These are phyloP conservation scores for Mycena vulgaris DNA, from an alignment of 768 basidiomycete genomes.

Conservation along the genomic window DNA sequence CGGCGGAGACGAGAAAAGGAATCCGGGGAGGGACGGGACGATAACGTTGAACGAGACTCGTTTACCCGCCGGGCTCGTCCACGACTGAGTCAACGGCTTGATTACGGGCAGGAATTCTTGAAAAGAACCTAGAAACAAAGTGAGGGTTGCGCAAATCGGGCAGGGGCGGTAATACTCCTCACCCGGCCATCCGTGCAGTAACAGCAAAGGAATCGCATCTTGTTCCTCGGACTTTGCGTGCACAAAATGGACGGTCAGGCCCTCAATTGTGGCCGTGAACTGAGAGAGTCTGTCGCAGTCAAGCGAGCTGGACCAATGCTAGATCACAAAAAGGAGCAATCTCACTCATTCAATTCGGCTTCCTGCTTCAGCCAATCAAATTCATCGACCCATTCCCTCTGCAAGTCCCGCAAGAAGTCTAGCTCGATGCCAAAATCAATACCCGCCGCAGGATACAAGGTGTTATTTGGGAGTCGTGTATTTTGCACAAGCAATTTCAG, in stretches of 20 bases:
- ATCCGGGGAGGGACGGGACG: slow-evolving; percentile 37
- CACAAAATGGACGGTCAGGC: slow-evolving; percentile 28
- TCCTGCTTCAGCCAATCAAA: slow-evolving; percentile 25
- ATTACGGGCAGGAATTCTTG: slow-evolving; percentile 30
- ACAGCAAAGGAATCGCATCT: slow-evolving; percentile 29
- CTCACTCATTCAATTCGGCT: slow-evolving; percentile 8
- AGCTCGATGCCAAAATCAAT: slow-evolving; percentile 14
- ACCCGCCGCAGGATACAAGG: slow-evolving; percentile 19
- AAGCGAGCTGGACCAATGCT: neutral
- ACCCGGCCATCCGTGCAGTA: too few relatives aligned
- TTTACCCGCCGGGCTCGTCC: slow-evolving; percentile 8
- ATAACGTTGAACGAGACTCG: slow-evolving; percentile 22
- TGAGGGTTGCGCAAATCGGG: too few relatives aligned
- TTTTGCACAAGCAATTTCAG: slow-evolving; percentile 6
- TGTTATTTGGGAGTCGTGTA: slow-evolving; percentile 9
- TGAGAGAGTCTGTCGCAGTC: slow-evolving; percentile 26
- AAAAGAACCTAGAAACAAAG: slow-evolving; percentile 24
- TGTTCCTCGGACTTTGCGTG: slow-evolving; percentile 14
- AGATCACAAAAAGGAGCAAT: neutral
- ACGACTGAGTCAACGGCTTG: slow-evolving; percentile 18
- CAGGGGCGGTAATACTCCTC: slow-evolving; percentile 37
- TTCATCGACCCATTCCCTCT: slow-evolving; percentile 10
- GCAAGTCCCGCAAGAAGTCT: slow-evolving; percentile 17
- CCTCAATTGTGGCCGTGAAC: too few relatives aligned
- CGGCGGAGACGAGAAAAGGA: slow-evolving; percentile 38